Evolutionary conservation across 208 protist genomes (phyloP).

Genomic region (Crithidia mellificae): DNA sequence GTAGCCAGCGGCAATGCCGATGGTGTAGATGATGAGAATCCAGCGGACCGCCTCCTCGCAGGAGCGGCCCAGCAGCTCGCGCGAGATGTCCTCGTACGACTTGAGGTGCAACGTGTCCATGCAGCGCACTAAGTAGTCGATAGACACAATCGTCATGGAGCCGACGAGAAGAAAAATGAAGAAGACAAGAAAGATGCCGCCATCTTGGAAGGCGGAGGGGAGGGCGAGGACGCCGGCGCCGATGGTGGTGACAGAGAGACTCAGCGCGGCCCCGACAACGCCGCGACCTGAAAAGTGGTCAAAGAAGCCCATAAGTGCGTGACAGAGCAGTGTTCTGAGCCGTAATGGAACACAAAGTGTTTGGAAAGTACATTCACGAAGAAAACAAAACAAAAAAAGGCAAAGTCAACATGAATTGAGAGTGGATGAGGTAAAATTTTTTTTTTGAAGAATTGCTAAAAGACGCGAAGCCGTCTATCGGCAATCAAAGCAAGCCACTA

Average conservation of each 20-base stretch:
- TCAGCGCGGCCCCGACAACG: constrained; percentile 58
- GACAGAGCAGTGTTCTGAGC: neutral
- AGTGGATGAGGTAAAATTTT: no score
- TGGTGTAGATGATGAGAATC: constrained; percentile 69
- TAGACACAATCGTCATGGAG: constrained; percentile 58
- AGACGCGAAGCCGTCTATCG: no score
- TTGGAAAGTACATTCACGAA: neutral
- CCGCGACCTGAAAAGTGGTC: constrained; percentile 39
- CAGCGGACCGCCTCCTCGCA: constrained; percentile 57
- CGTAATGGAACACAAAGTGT: neutral
- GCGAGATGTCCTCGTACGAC: constrained; percentile 77
- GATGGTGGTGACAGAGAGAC: constrained; percentile 75
- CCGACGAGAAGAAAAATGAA: constrained; percentile 52
- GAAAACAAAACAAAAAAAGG: no score
- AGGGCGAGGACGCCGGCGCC: constrained; percentile 77
- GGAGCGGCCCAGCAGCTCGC: constrained; percentile 52
- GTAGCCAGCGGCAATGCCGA: constrained; percentile 63
- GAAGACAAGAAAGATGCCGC: constrained; percentile 51
- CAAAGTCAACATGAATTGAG: constrained; percentile 4
- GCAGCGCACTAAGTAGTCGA: constrained; percentile 66
- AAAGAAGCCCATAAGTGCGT: constrained; percentile 17
- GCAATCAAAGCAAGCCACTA: no score
- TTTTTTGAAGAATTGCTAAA: no score
- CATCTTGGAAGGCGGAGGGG: constrained; percentile 68
- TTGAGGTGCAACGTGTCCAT: constrained; percentile 70